phyloP scores from a whole-genome alignment of 2,329 filamentous ascomycete species.

The Cordyceps cicadae region DNA sequence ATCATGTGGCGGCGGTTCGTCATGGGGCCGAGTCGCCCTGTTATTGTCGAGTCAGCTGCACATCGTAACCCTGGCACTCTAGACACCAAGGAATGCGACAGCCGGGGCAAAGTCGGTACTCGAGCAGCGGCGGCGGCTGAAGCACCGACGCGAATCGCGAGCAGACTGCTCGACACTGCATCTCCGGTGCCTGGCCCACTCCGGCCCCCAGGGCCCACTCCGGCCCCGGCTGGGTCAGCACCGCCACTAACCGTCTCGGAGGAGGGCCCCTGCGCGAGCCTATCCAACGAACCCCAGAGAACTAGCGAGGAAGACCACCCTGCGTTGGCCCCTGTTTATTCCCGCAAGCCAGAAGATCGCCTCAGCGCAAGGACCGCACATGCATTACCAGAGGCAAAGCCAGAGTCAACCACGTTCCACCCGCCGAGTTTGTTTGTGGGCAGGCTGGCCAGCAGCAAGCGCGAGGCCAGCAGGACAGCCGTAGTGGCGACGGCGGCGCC shows the following conservation, averaged over 20 bases:
- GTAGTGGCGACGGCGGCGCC: neutral
- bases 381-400: neutral
- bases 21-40: neutral
- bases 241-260: slow-evolving; percentile 6
- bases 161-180: neutral
- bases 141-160: slow-evolving; percentile 6
- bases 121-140: neutral
- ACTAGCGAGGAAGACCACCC: neutral
- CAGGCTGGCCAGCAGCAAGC: slow-evolving; percentile 16
- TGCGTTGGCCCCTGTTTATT: neutral
- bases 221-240: neutral
- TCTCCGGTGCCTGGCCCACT: neutral
- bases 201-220: slow-evolving; percentile 1
- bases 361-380: neutral
- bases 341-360: neutral
- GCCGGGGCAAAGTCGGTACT: neutral
- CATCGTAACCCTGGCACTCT: neutral
- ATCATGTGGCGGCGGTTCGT: slow-evolving; percentile 6
- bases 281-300: neutral
- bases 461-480: neutral
- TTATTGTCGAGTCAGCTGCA: neutral
- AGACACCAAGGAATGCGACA: neutral
- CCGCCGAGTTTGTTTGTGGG: slow-evolving; percentile 26
- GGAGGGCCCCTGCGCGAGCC: neutral
- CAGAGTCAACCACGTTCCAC: slow-evolving; percentile 21